These are phyloP conservation scores for Myxozyma monticola DNA, from an alignment of 805 yeast species.

Conservation along the genomic window DNA sequence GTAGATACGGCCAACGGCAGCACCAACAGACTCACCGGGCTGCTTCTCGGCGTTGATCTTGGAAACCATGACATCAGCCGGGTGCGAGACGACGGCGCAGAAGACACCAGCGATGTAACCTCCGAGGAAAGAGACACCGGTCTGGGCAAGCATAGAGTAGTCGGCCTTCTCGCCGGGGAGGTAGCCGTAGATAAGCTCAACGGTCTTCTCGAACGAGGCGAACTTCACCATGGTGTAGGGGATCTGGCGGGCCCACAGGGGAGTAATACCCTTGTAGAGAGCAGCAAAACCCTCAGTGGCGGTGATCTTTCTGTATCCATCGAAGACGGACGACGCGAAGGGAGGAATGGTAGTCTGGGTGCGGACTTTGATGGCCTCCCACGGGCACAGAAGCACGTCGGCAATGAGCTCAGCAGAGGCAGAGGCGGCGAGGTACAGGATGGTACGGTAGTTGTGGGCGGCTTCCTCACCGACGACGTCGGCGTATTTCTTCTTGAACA, in stretches of 20 bases:
- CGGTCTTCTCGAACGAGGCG: slow-evolving; percentile 90
- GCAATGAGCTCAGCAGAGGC: slow-evolving; percentile 95
- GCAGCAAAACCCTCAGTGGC: slow-evolving; percentile 71
- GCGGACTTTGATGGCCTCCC: slow-evolving; percentile 91
- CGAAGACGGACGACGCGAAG: slow-evolving; percentile 59
- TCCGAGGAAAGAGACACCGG: slow-evolving; percentile 91
- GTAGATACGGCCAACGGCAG: slow-evolving; percentile 74
- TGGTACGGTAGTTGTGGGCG: slow-evolving; percentile 67
- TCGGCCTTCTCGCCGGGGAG: slow-evolving; percentile 73
- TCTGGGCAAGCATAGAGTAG: slow-evolving; percentile 74
- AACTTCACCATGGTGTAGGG: slow-evolving; percentile 99
- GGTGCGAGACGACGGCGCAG: slow-evolving; percentile 95
- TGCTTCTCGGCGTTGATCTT: slow-evolving; percentile 75
- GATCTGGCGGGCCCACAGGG: slow-evolving; percentile 94
- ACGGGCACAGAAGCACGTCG: slow-evolving; percentile 86
- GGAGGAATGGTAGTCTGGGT: slow-evolving; percentile 95
- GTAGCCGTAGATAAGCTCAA: slow-evolving; percentile 69
- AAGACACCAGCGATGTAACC: slow-evolving; percentile 97
- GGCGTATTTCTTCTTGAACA: slow-evolving; percentile 77
- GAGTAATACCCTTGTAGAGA: slow-evolving; percentile 83
- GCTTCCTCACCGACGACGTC: slow-evolving; percentile 61
- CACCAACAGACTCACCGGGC: slow-evolving; percentile 63
- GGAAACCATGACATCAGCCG: slow-evolving; percentile 98
- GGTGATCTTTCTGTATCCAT: slow-evolving; percentile 66
- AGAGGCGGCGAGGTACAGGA: slow-evolving; percentile 76